Conservation (phyloP, 2,329 filamentous ascomycete species). For the Plenodomus biglobosus region DNA sequence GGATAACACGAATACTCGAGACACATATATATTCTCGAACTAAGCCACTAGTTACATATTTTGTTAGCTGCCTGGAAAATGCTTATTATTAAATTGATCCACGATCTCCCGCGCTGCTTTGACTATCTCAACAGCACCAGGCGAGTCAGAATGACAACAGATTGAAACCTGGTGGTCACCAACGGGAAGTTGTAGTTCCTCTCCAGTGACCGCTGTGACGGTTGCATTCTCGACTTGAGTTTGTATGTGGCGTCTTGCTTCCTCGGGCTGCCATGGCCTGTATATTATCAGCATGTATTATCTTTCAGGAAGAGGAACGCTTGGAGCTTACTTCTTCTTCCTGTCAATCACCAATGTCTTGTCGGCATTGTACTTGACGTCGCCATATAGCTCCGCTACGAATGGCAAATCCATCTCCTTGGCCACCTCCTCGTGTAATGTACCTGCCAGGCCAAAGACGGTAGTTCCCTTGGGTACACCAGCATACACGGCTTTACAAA, state of each 20-base stretch:
- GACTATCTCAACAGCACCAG: constrained; percentile 49
- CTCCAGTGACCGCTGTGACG: constrained; percentile 47
- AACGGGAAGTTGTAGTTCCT: constrained; percentile 46
- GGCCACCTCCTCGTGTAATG: constrained; percentile 57
- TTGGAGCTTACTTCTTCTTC: constrained; percentile 62
- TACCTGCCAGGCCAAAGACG: constrained; percentile 59
- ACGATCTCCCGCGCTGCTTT: constrained; percentile 47
- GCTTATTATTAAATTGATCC: constrained; percentile 44
- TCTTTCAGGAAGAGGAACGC: constrained; percentile 1
- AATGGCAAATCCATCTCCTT: constrained; percentile 57
- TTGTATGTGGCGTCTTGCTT: constrained; percentile 46
- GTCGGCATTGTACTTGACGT: constrained; percentile 58
- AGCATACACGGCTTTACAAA: constrained; percentile 56
- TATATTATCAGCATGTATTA: background rate
- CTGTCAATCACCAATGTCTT: constrained; percentile 58
- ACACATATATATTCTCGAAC: too few relatives aligned
- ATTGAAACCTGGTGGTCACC: constrained; percentile 48
- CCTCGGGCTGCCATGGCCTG: constrained; percentile 48
- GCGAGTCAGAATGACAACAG: constrained; percentile 51
- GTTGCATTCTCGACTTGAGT: constrained; percentile 45
- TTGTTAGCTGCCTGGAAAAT: constrained; percentile 17
- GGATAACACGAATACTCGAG: too few relatives aligned
- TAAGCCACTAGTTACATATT: too few relatives aligned
- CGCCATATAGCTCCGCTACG: constrained; percentile 57
- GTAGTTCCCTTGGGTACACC: constrained; percentile 54